Evolutionary conservation across 306 rosid species (phyloP).

Genomic region (Fragaria ananassa): DNA sequence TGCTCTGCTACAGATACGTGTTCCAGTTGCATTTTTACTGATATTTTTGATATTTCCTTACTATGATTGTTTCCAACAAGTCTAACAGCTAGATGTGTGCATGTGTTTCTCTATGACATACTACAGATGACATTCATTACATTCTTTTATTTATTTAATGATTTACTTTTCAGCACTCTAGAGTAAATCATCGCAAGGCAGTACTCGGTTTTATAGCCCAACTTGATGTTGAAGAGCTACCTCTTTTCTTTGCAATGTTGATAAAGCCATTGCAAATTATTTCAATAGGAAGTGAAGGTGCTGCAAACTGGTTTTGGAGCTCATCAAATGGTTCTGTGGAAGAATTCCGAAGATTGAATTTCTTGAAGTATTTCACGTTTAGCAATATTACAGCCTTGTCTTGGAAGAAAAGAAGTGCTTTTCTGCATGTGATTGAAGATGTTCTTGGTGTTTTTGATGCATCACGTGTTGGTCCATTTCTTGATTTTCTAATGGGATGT

Average conservation of each 20-base stretch:
- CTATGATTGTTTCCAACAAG: not conserved
- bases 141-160: not conserved
- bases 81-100: not conserved
- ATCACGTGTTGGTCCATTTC: constrained; percentile 69
- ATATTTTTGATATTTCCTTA: not conserved
- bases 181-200: constrained; percentile 79
- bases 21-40: not conserved
- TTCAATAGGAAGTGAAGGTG: constrained; percentile 44
- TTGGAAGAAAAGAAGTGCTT: constrained; percentile 78
- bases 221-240: constrained; percentile 75
- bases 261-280: constrained; percentile 76
- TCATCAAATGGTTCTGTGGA: constrained; percentile 33
- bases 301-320: constrained; percentile 65
- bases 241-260: constrained; percentile 76
- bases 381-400: constrained; percentile 57
- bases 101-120: not conserved
- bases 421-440: constrained; percentile 87
- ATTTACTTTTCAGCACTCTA: constrained; percentile 57
- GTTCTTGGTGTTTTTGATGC: constrained; percentile 81
- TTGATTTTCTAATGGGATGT: constrained; percentile 72
- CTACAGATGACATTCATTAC: not conserved
- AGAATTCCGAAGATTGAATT: constrained; percentile 45
- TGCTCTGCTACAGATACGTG: not conserved
- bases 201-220: constrained; percentile 74
- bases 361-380: constrained; percentile 61